phyloP scores from a whole-genome alignment of 2,329 filamentous ascomycete species.

The Epichloe scottii region DNA sequence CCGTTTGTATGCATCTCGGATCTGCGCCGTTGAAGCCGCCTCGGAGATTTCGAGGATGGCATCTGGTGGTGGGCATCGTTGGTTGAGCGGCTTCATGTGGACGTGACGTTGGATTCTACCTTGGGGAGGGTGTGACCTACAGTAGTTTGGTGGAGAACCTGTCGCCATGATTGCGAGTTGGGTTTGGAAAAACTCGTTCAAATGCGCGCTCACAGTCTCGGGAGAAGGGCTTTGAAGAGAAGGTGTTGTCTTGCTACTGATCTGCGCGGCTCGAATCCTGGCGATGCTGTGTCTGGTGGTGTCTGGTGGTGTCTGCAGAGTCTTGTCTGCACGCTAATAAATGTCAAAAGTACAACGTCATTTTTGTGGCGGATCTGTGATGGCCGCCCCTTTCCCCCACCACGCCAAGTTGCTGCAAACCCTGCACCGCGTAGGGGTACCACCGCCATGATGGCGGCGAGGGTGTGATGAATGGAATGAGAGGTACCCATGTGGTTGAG shows the following conservation, averaged over 20 bases:
- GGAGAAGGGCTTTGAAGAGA: neutral
- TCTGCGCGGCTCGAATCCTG: neutral
- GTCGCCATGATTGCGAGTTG: slow-evolving; percentile 18
- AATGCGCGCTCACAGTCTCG: neutral
- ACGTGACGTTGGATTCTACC: neutral
- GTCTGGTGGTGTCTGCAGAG: neutral
- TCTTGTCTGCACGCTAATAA: too few species aligned
- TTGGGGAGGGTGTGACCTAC: slow-evolving; percentile 24
- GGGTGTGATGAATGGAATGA: too few species aligned
- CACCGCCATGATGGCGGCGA: too few species aligned
- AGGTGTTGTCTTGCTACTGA: neutral
- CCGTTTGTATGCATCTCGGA: slow-evolving; percentile 93
- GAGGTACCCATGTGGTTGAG: too few species aligned
- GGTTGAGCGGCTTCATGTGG: neutral
- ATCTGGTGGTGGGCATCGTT: slow-evolving; percentile 34
- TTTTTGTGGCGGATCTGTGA: slow-evolving; percentile 24
- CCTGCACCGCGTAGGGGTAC: too few species aligned
- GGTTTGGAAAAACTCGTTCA: neutral
- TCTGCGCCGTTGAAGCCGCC: slow-evolving; percentile 66
- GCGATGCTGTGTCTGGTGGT: neutral
- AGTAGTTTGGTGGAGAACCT: slow-evolving; percentile 43
- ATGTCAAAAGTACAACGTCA: slow-evolving; percentile 18
- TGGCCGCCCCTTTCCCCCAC: too few species aligned
- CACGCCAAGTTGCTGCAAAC: too few species aligned
- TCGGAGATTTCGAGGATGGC: slow-evolving; percentile 60